Conservation (phyloP, 1,139 yeast genomes). For the Geotrichum phurueaensis region DNA sequence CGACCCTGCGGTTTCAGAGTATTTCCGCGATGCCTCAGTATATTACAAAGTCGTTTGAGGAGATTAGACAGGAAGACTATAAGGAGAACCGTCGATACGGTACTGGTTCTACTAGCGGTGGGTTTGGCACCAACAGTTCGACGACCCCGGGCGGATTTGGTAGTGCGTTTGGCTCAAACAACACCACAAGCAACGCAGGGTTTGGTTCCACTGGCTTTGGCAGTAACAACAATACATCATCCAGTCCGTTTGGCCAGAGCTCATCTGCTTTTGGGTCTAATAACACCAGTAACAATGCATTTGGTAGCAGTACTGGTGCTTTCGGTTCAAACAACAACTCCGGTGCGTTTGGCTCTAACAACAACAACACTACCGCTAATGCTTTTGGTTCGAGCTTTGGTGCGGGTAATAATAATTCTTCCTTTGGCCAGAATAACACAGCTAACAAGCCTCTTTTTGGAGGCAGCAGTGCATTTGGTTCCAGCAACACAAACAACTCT, state of each 20-base stretch:
- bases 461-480: slow-evolving; percentile 8
- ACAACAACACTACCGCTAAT: slow-evolving; percentile 24
- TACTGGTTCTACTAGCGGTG: slow-evolving; percentile 27
- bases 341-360: slow-evolving; percentile 10
- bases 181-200: neutral
- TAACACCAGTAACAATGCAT: neutral
- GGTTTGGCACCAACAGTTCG: slow-evolving; percentile 1
- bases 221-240: neutral
- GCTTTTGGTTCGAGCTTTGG: slow-evolving; percentile 22
- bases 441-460: slow-evolving; percentile 20
- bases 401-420: slow-evolving; percentile 4
- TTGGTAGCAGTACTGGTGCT: neutral
- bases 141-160: neutral
- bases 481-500: neutral
- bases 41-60: slow-evolving; percentile 73
- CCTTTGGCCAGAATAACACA: slow-evolving; percentile 15
- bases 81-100: slow-evolving; percentile 64
- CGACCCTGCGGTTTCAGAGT: slow-evolving; percentile 59
- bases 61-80: slow-evolving; percentile 83
- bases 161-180: neutral
- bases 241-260: neutral
- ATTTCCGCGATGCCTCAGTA: slow-evolving; percentile 90
- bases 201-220: neutral
- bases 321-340: slow-evolving; percentile 3
- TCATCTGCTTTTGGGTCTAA: slow-evolving; percentile 8